These are phyloP conservation scores for Scenedesmus sp. DNA, from an alignment of 163 green algal species.

Conservation along the genomic window DNA sequence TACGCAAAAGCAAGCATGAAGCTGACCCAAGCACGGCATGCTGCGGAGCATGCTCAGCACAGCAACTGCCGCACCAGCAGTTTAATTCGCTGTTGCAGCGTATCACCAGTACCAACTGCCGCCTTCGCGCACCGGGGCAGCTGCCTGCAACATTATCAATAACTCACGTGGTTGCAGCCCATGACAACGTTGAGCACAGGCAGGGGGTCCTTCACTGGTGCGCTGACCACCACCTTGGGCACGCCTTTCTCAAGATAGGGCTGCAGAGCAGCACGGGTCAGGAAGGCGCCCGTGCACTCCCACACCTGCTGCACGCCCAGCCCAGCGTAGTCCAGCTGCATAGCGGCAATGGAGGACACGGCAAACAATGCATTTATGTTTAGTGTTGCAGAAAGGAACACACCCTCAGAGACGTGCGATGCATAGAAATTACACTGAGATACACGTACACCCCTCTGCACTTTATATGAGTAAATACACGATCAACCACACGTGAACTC, in stretches of 20 bases:
- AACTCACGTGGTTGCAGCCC: slow-evolving; percentile 80
- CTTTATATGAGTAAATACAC: no score
- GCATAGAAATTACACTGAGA: no score
- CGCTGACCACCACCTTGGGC: slow-evolving; percentile 77
- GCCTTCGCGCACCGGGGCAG: not conserved
- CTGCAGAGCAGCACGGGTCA: slow-evolving; percentile 68
- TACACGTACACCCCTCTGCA: no score
- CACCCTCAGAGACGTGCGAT: no score
- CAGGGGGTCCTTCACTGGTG: slow-evolving; percentile 83
- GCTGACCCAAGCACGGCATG: no score
- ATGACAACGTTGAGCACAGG: slow-evolving; percentile 88
- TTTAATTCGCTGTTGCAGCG: no score
- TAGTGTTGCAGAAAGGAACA: no score
- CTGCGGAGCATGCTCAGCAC: no score
- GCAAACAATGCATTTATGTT: not conserved
- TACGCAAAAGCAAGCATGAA: no score
- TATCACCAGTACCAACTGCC: no score
- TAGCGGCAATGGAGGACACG: not conserved
- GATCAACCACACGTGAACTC: no score
- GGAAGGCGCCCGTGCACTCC: slow-evolving; percentile 85
- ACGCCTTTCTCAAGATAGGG: slow-evolving; percentile 82
- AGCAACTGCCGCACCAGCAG: no score
- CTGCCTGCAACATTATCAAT: not conserved
- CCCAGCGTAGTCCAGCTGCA: slow-evolving; percentile 61
- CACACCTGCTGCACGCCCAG: slow-evolving; percentile 71